These are phyloP conservation scores for Breynia disticha DNA, from an alignment of 441 rosid species.

Conservation along the genomic window DNA sequence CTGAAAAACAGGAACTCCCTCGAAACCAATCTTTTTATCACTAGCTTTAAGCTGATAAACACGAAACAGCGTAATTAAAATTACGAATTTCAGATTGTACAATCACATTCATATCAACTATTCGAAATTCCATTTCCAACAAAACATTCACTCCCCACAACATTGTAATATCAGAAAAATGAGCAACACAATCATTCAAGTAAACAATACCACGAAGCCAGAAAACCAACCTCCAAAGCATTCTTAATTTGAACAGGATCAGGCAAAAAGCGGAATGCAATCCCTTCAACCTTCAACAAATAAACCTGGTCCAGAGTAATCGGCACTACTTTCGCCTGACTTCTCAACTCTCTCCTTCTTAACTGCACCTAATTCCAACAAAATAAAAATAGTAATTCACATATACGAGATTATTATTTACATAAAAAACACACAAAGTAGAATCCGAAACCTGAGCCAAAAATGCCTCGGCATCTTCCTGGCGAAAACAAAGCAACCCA, in stretches of 20 bases:
- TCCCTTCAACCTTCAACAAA: constrained; percentile 83
- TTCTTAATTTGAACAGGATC: constrained; percentile 89
- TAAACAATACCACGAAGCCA: neutral
- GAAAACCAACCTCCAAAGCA: constrained; percentile 21
- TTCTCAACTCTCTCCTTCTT: constrained; percentile 59
- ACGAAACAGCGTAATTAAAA: constrained; percentile 11
- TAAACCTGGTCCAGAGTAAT: constrained; percentile 86
- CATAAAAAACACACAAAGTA: too few relatives aligned
- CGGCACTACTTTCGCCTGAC: constrained; percentile 74
- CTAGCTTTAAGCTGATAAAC: constrained; percentile 47
- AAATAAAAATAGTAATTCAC: neutral
- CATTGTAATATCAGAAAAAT: too few relatives aligned
- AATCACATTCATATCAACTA: neutral
- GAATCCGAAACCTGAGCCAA: constrained; percentile 51
- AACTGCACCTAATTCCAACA: constrained; percentile 48
- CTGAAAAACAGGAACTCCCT: constrained; percentile 97
- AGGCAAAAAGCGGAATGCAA: constrained; percentile 84
- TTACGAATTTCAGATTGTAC: neutral
- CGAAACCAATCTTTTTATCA: constrained; percentile 47
- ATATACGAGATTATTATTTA: neutral
- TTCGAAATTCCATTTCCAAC: neutral
- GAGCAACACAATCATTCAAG: neutral
- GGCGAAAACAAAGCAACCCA: constrained; percentile 82
- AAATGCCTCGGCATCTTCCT: constrained; percentile 85
- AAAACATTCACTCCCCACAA: too few relatives aligned